Evolutionary conservation across 352 stramenopile genomes (phyloP).

Genomic region (Phytophthora megakarya): DNA sequence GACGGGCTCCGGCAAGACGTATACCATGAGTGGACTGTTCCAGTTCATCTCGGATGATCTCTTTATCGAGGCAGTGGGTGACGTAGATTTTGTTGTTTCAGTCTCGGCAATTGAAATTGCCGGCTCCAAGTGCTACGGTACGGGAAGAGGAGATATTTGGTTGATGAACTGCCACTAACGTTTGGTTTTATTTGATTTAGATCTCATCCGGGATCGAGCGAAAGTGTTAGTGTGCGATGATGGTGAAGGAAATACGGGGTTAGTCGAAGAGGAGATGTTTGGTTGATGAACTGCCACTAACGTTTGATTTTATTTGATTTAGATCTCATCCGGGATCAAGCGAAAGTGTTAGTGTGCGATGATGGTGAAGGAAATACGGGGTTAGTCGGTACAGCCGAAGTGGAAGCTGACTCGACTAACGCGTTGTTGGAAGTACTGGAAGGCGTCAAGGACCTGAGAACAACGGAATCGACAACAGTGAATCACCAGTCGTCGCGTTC

Average conservation of each 20-base stretch:
- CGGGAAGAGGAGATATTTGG: neutral
- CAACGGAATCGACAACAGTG: conserved; percentile 80
- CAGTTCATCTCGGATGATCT: conserved; percentile 80
- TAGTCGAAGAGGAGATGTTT: conserved; percentile 30
- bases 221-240: conserved; percentile 81
- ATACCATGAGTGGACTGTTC: conserved; percentile 88
- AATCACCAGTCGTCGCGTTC: conserved; percentile 80
- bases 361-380: conserved; percentile 65
- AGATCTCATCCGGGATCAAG: conserved; percentile 55
- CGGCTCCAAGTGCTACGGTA: conserved; percentile 70
- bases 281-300: neutral
- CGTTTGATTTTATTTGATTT: neutral
- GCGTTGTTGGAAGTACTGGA: conserved; percentile 67
- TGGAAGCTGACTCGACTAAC: conserved; percentile 59
- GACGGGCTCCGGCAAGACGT: conserved; percentile 74
- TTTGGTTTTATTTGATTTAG: conserved; percentile 18
- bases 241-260: conserved; percentile 58
- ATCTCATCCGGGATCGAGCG: conserved; percentile 49
- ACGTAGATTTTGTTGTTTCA: conserved; percentile 52
- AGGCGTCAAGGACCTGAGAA: conserved; percentile 66
- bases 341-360: conserved; percentile 76
- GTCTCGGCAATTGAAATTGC: conserved; percentile 69
- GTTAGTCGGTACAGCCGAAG: conserved; percentile 65
- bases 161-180: neutral
- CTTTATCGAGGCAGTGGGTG: conserved; percentile 49